Conservation (phyloP, 139 green algal species). For the Chlorella sp. region DNA sequence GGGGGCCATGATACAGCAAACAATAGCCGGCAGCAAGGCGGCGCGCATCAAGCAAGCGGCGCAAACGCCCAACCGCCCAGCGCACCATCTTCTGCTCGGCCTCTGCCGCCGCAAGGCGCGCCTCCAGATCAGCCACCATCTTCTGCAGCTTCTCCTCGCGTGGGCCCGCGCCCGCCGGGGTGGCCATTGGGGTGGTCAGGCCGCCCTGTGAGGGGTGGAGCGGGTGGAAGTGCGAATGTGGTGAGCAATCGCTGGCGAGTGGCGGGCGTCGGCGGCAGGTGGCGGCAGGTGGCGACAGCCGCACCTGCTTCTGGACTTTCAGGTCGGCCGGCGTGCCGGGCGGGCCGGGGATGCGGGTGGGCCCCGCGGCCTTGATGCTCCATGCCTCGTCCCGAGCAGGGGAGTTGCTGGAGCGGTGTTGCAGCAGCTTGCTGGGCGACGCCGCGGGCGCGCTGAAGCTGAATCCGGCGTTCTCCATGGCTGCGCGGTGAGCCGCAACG, state of each 20-base stretch:
- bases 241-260: background rate
- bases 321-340: too few species aligned
- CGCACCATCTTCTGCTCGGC: background rate
- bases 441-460: background rate
- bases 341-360: too few species aligned
- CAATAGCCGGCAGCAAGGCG: background rate
- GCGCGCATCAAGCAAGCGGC: background rate
- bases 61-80: background rate
- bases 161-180: background rate
- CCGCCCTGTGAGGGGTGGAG: background rate
- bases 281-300: background rate
- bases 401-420: background rate
- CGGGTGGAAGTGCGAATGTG: too few species aligned
- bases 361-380: background rate
- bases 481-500: too few species aligned
- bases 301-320: too few species aligned
- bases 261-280: background rate
- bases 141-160: slow-evolving; percentile 21
- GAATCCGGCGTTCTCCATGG: too few species aligned
- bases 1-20: background rate
- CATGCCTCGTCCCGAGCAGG: too few species aligned
- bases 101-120: background rate
- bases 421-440: background rate
- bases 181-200: slow-evolving; percentile 1
- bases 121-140: slow-evolving; percentile 14